Percentiles rank a stretch among this genome's conserved stretches.
Conservation (phyloP, 805 yeast genomes). For the Yamadazyma laniorum region DNA sequence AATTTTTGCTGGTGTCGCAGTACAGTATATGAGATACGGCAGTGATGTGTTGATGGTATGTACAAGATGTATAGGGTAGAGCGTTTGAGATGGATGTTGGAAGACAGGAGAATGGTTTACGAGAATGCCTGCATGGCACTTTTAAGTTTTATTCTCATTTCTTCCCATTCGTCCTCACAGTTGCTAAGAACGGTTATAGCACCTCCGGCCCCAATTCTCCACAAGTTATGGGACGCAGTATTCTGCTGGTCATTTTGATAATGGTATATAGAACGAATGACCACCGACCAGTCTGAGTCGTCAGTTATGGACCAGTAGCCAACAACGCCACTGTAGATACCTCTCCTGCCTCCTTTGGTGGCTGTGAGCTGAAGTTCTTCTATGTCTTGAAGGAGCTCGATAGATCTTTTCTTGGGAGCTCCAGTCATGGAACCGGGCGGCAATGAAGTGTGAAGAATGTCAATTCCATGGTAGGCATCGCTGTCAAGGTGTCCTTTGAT, state of each 20-base stretch:
- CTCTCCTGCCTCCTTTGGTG: slow-evolving; percentile 53
- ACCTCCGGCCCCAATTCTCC: slow-evolving; percentile 98
- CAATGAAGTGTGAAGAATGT: slow-evolving; percentile 69
- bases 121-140: slow-evolving; percentile 75
- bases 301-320: slow-evolving; percentile 93
- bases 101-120: neutral
- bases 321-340: slow-evolving; percentile 89
- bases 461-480: slow-evolving; percentile 60
- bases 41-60: slow-evolving; percentile 2
- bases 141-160: slow-evolving; percentile 76
- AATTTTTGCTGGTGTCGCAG: neutral
- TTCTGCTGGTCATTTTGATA: slow-evolving; percentile 50
- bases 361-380: slow-evolving; percentile 44
- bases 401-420: slow-evolving; percentile 93
- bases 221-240: slow-evolving; percentile 29
- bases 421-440: slow-evolving; percentile 99
- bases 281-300: slow-evolving; percentile 93
- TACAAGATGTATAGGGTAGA: no score
- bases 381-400: slow-evolving; percentile 67
- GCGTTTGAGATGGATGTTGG: no score
- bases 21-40: no score
- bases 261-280: slow-evolving; percentile 78
- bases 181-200: slow-evolving; percentile 90
- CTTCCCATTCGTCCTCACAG: slow-evolving; percentile 85
- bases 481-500: slow-evolving; percentile 60